Evolutionary conservation across 108 stramenopile genomes (phyloP).

Genomic region (Pelagomonas calceolata): DNA sequence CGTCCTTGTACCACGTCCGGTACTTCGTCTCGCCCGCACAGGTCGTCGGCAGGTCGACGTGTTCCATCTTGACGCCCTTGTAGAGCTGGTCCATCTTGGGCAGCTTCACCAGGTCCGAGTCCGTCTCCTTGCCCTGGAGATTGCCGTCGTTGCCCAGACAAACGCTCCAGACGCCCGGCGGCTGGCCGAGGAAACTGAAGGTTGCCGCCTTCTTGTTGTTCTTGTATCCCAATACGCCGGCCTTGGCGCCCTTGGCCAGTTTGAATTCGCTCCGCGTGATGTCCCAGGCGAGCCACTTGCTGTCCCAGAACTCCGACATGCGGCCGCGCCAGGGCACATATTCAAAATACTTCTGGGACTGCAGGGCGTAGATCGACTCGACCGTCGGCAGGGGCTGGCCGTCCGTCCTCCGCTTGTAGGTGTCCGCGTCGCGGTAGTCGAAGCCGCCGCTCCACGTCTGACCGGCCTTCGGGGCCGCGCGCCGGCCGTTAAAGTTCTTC

Average conservation of each 20-base stretch:
- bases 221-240: conserved; percentile 11
- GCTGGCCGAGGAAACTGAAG: conserved; percentile 25
- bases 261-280: conserved; percentile 5
- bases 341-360: conserved; percentile 24
- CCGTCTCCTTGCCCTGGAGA: background rate
- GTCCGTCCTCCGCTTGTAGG: conserved; percentile 5
- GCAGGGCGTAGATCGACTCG: conserved; percentile 22
- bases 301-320: conserved; percentile 33
- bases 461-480: background rate
- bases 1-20: background rate
- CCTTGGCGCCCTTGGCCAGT: background rate
- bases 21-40: background rate
- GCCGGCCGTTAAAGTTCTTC: conserved; percentile 10
- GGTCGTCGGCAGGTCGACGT: background rate
- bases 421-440: background rate
- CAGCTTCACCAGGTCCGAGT: background rate
- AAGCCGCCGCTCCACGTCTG: background rate
- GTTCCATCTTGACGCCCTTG: background rate
- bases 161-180: conserved; percentile 13
- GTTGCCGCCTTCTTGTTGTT: conserved; percentile 1
- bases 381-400: background rate
- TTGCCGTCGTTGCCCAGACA: conserved; percentile 3
- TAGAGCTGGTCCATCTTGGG: background rate
- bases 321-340: conserved; percentile 37
- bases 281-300: conserved; percentile 31